Conservation (phyloP, 371 early-diverging fungal genomes). For the Nematocida displodere region DNA sequence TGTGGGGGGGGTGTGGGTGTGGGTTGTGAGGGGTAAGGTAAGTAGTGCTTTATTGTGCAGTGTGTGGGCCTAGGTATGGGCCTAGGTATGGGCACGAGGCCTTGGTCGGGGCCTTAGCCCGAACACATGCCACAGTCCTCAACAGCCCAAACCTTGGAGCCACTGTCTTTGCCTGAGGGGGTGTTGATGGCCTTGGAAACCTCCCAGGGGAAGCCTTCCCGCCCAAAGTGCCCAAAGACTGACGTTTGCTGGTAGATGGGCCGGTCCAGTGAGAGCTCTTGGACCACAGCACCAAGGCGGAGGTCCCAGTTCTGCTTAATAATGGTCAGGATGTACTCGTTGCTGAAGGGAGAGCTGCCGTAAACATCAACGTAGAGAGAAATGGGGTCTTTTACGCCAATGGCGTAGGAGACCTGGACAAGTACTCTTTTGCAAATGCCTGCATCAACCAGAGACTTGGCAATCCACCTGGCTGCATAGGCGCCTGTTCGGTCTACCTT, state of each 20-base stretch:
- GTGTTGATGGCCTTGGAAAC: too few relatives aligned
- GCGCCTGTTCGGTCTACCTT: slow-evolving; percentile 99
- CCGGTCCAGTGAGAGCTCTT: slow-evolving; percentile 86
- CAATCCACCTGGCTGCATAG: slow-evolving; percentile 96
- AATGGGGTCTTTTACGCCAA: slow-evolving; percentile 93
- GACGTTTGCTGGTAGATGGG: slow-evolving; percentile 93
- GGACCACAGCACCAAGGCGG: slow-evolving; percentile 90
- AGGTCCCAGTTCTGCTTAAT: slow-evolving; percentile 92
- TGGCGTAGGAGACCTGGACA: slow-evolving; percentile 96
- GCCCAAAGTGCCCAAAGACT: slow-evolving; percentile 95
- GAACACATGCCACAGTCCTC: too few relatives aligned
- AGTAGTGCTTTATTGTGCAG: too few relatives aligned
- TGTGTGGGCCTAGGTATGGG: too few relatives aligned
- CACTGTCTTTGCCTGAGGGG: too few relatives aligned
- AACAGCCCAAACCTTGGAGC: too few relatives aligned
- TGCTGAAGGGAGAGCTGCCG: slow-evolving; percentile 79
- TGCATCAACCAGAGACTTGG: slow-evolving; percentile 81
- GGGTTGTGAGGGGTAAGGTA: too few relatives aligned
- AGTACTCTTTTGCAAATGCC: slow-evolving; percentile 82
- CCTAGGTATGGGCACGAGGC: too few relatives aligned
- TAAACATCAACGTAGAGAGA: slow-evolving; percentile 91
- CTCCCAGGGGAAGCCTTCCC: slow-evolving; percentile 82
- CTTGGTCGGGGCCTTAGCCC: not conserved
- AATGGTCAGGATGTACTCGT: slow-evolving; percentile 78
- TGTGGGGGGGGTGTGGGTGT: too few relatives aligned